Percentiles rank a stretch among this genome's conserved stretches.
phyloP scores from a whole-genome alignment of 192 early-diverging fungal species.

The Mortierella claussenii region DNA sequence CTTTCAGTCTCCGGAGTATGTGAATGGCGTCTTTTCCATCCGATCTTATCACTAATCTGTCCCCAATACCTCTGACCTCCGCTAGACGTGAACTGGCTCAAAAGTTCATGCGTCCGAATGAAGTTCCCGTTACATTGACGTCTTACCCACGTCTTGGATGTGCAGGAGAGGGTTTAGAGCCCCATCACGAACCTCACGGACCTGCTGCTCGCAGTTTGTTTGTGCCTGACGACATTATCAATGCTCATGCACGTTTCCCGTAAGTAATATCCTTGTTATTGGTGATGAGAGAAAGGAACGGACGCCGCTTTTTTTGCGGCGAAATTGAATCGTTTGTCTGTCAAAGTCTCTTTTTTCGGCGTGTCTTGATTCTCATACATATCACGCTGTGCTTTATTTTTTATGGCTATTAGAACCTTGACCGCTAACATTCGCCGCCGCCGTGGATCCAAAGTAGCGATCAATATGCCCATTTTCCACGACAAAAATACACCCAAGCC shows the following conservation, averaged over 20 bases:
- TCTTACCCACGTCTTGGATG: conserved; percentile 93
- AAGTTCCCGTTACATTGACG: conserved; percentile 83
- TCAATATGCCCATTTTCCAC: conserved; percentile 96
- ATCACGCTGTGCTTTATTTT: conserved; percentile 7
- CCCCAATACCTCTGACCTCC: too few species aligned
- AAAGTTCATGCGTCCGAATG: conserved; percentile 71
- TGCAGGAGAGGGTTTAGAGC: conserved; percentile 76
- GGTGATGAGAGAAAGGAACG: background rate
- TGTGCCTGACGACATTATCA: conserved; percentile 94
- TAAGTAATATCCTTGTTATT: conserved; percentile 46
- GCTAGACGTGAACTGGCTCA: conserved; percentile 75
- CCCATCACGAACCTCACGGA: conserved; percentile 73
- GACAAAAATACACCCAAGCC: conserved; percentile 91
- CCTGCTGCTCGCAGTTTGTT: conserved; percentile 86
- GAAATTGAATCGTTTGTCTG: too few species aligned
- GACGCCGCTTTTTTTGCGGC: too few species aligned
- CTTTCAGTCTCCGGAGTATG: conserved; percentile 12
- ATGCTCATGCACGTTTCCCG: conserved; percentile 93
- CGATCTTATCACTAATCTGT: background rate
- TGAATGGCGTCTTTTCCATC: background rate
- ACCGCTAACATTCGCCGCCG: conserved; percentile 94
- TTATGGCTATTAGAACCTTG: conserved; percentile 68
- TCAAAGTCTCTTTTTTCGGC: too few species aligned
- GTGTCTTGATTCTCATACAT: too few species aligned
- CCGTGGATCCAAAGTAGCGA: conserved; percentile 92